Conservation (phyloP, 2,329 filamentous ascomycete genomes). For the Phoma herbarum region DNA sequence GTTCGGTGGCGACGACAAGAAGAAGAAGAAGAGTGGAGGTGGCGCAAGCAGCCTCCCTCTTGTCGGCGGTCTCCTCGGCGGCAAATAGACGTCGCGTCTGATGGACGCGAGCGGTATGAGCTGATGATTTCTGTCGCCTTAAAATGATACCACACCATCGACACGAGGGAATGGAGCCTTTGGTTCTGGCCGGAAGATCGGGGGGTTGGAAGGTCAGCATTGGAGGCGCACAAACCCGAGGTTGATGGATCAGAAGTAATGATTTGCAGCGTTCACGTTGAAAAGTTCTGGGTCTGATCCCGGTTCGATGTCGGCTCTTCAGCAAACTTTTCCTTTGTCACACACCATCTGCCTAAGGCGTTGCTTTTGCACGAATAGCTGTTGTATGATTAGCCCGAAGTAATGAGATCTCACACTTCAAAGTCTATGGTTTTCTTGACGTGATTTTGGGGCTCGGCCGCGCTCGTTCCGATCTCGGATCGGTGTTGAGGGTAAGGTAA, state of each 20-base stretch:
- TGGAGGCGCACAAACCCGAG: slow-evolving; percentile 11
- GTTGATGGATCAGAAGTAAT: slow-evolving; percentile 17
- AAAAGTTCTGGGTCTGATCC: slow-evolving; percentile 20
- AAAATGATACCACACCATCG: slow-evolving; percentile 27
- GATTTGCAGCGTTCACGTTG: slow-evolving; percentile 21
- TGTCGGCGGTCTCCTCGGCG: slow-evolving; percentile 59
- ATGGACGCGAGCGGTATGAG: slow-evolving; percentile 16
- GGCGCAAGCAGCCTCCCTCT: slow-evolving; percentile 54
- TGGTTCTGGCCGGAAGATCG: slow-evolving; percentile 39
- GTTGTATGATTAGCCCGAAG: slow-evolving; percentile 30
- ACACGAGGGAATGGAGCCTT: slow-evolving; percentile 30
- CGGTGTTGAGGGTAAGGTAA: neutral
- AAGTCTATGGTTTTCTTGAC: neutral
- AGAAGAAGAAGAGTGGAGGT: slow-evolving; percentile 59
- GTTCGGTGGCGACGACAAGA: slow-evolving; percentile 64
- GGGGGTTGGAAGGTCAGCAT: slow-evolving; percentile 41
- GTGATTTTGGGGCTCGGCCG: neutral
- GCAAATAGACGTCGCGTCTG: slow-evolving; percentile 37
- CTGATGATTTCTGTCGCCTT: slow-evolving; percentile 27
- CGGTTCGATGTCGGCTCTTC: slow-evolving; percentile 19
- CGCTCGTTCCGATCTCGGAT: neutral
- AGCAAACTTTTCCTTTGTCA: slow-evolving; percentile 28
- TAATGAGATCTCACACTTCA: slow-evolving; percentile 21
- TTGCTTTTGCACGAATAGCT: slow-evolving; percentile 11
- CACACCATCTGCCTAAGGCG: slow-evolving; percentile 18